Evolutionary conservation across 2,329 filamentous ascomycete genomes (phyloP), one percentile per base, ranked within the genome.

Genomic region (Colletotrichum euphorbiae): DNA sequence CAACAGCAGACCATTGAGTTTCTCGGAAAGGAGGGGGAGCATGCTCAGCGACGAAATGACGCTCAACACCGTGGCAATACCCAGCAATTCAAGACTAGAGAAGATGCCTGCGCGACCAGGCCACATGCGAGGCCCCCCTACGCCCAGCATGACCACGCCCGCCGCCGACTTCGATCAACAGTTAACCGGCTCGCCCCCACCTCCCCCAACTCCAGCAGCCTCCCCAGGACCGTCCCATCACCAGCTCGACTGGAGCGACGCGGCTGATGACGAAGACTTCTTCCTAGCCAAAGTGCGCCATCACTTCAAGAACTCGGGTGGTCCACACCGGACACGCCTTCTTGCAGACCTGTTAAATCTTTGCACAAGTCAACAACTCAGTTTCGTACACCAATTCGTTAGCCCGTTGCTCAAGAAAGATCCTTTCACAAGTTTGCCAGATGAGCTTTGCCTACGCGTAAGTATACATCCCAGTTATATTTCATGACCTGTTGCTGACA

Each of bases 361-460:
- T 73, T 99, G 96, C 82, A 97, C 97, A 73, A 98, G 93, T 74
- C 94, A 97, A 75, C 92, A 97, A 78, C 85, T 99, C 72, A 97
- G 94, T 80, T 98, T 98, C 77, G 94, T 99, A 19, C 93, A 97
- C 73, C 93, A 97, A 77, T 97, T 97, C 79, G 95, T 99, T 73
- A 95, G 93, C 77, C 96, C 96, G 31, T 83, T 97, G 70, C 82
- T 99, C 71, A 98, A 98, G 81, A 97, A 98, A 79, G 96, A 99
- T 77, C 96, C 96, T 0, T 98, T 99, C 75, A 93, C 91, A 57
- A 92, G 91, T 66, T 85, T 99, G 61, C 96, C 96, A 0, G 94
- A 97, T 75, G 96, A 99, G 80, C 83, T 99, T 48, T 98, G 95
- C 78, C 83, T 99, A 69, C 86, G 94, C 75, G 93, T 97, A 87